Conservation (phyloP, 2,329 filamentous ascomycete genomes). For the Alternaria consortialis region DNA sequence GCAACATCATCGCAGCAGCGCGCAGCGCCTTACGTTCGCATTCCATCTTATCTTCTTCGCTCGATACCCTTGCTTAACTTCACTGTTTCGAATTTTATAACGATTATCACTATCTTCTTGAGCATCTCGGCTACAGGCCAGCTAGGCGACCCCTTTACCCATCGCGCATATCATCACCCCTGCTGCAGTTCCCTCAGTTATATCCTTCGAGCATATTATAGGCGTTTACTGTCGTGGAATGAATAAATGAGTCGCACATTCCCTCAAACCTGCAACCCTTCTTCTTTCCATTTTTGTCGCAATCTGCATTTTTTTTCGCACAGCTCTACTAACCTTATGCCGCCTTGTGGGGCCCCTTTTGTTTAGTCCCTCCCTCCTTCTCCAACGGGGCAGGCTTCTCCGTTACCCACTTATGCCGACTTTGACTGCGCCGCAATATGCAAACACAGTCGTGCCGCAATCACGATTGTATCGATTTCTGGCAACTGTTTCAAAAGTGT, state of each 20-base stretch:
- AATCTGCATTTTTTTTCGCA: slow-evolving; percentile 2
- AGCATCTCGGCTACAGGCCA: neutral
- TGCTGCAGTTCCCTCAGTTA: neutral
- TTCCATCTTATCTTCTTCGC: slow-evolving; percentile 8
- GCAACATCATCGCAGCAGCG: neutral
- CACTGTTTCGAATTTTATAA: slow-evolving; percentile 4
- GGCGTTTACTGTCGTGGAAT: slow-evolving; percentile 4
- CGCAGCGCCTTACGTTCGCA: slow-evolving; percentile 2
- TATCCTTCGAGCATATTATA: neutral
- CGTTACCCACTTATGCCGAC: slow-evolving; percentile 6
- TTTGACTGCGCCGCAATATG: slow-evolving; percentile 22
- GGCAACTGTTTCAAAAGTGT: slow-evolving; percentile 6
- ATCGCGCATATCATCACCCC: slow-evolving; percentile 1
- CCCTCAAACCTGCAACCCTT: neutral
- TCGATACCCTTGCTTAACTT: slow-evolving; percentile 21
- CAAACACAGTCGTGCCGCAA: slow-evolving; percentile 20
- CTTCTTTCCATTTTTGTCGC: neutral
- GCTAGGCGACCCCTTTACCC: slow-evolving; percentile 1
- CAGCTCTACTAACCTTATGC: neutral
- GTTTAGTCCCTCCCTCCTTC: slow-evolving; percentile 3
- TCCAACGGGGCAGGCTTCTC: slow-evolving; percentile 9
- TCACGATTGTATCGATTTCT: slow-evolving; percentile 16
- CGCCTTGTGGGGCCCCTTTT: slow-evolving; percentile 10
- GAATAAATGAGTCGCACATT: neutral
- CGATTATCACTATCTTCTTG: neutral